These are phyloP conservation scores for Ophiostoma sp. DNA, from an alignment of 2,329 filamentous ascomycete species.

Conservation along the genomic window DNA sequence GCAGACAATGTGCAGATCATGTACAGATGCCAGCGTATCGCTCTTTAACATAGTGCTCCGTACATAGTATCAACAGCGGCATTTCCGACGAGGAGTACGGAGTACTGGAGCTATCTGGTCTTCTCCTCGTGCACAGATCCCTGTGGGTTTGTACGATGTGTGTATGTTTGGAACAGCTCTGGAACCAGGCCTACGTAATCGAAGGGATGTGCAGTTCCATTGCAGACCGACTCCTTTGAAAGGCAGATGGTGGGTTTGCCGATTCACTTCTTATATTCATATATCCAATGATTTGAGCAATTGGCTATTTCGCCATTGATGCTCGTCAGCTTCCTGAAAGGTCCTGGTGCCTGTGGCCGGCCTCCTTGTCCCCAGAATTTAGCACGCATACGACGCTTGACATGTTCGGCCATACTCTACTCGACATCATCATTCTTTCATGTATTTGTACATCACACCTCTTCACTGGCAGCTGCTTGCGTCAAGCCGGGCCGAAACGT, in stretches of 20 bases:
- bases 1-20: neutral
- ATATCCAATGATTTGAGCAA: neutral
- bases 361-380: neutral
- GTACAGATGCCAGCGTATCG: neutral
- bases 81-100: constrained; percentile 1
- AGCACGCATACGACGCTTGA: neutral
- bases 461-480: neutral
- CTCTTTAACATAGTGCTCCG: neutral
- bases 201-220: neutral
- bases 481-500: neutral
- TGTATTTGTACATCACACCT: neutral
- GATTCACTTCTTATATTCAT: neutral
- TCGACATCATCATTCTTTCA: neutral
- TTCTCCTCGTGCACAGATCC: neutral
- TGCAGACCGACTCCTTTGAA: neutral
- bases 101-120: neutral
- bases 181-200: constrained; percentile 7
- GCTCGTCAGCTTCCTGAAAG: neutral
- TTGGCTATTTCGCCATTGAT: neutral
- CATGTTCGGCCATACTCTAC: neutral
- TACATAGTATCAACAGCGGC: neutral
- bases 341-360: neutral
- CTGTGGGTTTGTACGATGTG: neutral
- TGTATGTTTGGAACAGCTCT: neutral
- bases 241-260: neutral